Percentiles rank a stretch among this genome's conserved stretches.
Conservation (phyloP, 495 filamentous ascomycete species). For the Cudoniella acicularis region DNA sequence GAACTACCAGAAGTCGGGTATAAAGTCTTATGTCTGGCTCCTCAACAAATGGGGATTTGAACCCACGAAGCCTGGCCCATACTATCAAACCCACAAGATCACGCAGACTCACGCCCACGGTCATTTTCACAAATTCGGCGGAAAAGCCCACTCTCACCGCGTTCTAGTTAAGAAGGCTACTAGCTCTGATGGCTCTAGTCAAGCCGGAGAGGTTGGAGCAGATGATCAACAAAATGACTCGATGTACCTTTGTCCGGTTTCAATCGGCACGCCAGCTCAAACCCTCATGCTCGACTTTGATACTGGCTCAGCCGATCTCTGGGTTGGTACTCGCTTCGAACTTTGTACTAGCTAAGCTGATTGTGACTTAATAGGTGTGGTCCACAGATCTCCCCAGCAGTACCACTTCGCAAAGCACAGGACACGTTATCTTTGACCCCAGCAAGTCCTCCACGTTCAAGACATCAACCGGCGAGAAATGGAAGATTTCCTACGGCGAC, state of each 20-base stretch:
- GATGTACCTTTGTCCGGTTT: conserved; percentile 62
- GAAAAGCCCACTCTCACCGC: conserved; percentile 34
- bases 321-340: conserved; percentile 47
- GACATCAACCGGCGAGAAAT: conserved; percentile 43
- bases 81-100: conserved; percentile 39
- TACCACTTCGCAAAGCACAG: conserved; percentile 29
- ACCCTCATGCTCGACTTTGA: conserved; percentile 68
- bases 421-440: conserved; percentile 54
- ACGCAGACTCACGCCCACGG: conserved; percentile 3
- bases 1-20: conserved; percentile 61
- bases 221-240: conserved; percentile 73
- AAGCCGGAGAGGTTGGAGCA: conserved; percentile 55
- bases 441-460: conserved; percentile 62
- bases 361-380: conserved; percentile 45
- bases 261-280: conserved; percentile 67
- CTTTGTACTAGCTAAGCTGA: conserved; percentile 16
- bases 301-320: conserved; percentile 73
- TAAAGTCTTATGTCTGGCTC: conserved; percentile 68
- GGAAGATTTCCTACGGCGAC: conserved; percentile 75
- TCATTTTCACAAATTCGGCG: conserved; percentile 27
- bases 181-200: conserved; percentile 39
- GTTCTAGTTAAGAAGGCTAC: conserved; percentile 28
- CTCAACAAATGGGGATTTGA: conserved; percentile 68
- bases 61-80: conserved; percentile 68
- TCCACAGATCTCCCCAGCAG: conserved; percentile 50